Percentiles rank a stretch among this genome's conserved stretches.
Conservation (phyloP, 192 early-diverging fungal genomes). For the Podila epicladia region DNA sequence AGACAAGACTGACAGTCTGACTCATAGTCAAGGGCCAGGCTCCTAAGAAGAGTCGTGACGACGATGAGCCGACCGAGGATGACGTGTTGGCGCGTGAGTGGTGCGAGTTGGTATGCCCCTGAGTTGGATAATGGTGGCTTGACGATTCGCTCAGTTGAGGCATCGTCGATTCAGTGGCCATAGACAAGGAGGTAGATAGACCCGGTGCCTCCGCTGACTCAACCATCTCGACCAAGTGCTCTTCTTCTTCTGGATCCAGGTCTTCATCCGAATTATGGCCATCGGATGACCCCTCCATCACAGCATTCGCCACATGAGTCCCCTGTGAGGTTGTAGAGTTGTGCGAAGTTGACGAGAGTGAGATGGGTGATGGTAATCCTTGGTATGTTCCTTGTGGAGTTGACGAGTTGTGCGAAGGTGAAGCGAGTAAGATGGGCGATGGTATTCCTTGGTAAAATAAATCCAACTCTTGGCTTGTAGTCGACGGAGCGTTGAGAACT, state of each 20-base stretch:
- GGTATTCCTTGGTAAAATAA: neutral
- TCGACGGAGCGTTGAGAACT: neutral
- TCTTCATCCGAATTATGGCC: too few relatives aligned
- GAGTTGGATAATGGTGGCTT: neutral
- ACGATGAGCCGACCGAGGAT: constrained; percentile 4
- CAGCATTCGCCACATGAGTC: too few relatives aligned
- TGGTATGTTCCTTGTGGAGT: neutral
- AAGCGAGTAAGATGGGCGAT: constrained; percentile 4
- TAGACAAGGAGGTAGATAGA: neutral
- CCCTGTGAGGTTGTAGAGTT: too few relatives aligned
- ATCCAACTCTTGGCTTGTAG: neutral
- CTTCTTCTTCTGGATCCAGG: too few relatives aligned
- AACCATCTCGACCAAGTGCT: too few relatives aligned
- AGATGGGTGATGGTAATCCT: constrained; percentile 2
- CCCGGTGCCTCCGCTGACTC: too few relatives aligned
- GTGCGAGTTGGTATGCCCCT: neutral
- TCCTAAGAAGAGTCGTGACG: constrained; percentile 14
- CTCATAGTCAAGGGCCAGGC: constrained; percentile 41
- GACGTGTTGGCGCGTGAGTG: constrained; percentile 14
- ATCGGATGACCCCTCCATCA: too few relatives aligned
- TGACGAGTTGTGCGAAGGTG: neutral
- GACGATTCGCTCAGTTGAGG: neutral
- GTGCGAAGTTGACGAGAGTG: neutral
- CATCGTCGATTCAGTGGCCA: neutral
- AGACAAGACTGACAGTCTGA: constrained; percentile 40